Conservation (phyloP, 805 yeast genomes). For the Peterozyma xylosa region DNA sequence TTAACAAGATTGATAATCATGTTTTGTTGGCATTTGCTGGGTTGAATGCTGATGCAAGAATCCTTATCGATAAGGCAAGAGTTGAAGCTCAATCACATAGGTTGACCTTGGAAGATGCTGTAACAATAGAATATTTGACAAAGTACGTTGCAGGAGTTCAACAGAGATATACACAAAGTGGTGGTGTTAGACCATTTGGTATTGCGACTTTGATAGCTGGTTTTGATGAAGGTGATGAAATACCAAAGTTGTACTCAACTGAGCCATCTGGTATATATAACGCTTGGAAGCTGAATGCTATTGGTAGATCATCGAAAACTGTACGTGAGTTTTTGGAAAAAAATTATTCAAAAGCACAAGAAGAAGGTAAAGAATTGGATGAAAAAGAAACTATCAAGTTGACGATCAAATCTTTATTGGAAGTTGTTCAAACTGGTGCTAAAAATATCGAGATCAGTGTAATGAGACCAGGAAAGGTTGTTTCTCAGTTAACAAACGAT, state of each 20-base stretch:
- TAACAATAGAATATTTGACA: slow-evolving; percentile 83
- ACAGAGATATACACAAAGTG: slow-evolving; percentile 94
- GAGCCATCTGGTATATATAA: slow-evolving; percentile 97
- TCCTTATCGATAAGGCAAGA: slow-evolving; percentile 90
- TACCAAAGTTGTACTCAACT: slow-evolving; percentile 84
- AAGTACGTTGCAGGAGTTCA: slow-evolving; percentile 97
- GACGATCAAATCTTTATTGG: slow-evolving; percentile 80
- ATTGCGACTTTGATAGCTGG: slow-evolving; percentile 94
- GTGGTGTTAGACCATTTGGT: slow-evolving; percentile 98
- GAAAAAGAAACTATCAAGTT: slow-evolving; percentile 71
- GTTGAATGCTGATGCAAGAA: slow-evolving; percentile 95
- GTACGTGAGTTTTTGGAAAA: slow-evolving; percentile 94
- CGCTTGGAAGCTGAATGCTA: slow-evolving; percentile 97
- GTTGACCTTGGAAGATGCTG: slow-evolving; percentile 92
- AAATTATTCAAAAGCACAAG: slow-evolving; percentile 43
- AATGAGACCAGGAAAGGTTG: slow-evolving; percentile 60
- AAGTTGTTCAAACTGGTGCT: slow-evolving; percentile 97
- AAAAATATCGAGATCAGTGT: slow-evolving; percentile 91
- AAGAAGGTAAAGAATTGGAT: slow-evolving; percentile 46
- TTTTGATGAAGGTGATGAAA: slow-evolving; percentile 76
- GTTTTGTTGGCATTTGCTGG: slow-evolving; percentile 94
- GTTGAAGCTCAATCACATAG: slow-evolving; percentile 94
- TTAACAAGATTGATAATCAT: slow-evolving; percentile 86
- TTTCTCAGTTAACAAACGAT: slow-evolving; percentile 56
- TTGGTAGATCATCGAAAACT: slow-evolving; percentile 91